Conservation (phyloP, 345 rosid genomes). For the Kandelia obovata region DNA sequence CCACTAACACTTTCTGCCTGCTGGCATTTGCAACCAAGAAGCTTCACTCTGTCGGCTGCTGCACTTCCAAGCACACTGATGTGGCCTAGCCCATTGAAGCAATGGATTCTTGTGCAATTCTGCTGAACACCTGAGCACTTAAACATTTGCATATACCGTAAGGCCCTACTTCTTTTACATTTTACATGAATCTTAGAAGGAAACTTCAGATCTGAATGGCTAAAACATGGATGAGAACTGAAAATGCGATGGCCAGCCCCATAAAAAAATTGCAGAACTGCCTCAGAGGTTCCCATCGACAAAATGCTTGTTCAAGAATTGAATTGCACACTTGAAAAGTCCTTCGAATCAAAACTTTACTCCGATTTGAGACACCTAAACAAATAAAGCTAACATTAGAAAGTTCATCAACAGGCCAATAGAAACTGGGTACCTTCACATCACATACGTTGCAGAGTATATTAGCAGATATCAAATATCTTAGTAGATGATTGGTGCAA, state of each 20-base stretch:
- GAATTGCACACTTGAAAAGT: neutral
- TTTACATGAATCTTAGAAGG: slow-evolving; percentile 22
- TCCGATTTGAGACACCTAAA: slow-evolving; percentile 1
- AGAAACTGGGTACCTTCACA: no score
- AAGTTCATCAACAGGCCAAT: no score
- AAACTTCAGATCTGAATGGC: slow-evolving; percentile 22
- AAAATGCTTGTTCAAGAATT: slow-evolving; percentile 8
- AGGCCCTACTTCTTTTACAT: slow-evolving; percentile 30
- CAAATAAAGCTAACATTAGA: neutral
- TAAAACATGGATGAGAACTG: slow-evolving; percentile 25
- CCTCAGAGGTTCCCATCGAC: slow-evolving; percentile 49
- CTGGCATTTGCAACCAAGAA: slow-evolving; percentile 50
- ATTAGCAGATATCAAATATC: no score
- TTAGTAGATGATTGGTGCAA: no score
- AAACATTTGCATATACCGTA: slow-evolving; percentile 12
- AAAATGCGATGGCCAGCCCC: slow-evolving; percentile 37
- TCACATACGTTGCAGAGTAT: no score
- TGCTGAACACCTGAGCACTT: slow-evolving; percentile 25
- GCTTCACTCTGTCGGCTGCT: slow-evolving; percentile 8
- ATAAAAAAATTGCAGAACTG: slow-evolving; percentile 43
- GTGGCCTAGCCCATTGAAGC: slow-evolving; percentile 9
- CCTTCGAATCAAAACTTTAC: neutral
- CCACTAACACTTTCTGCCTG: slow-evolving; percentile 39
- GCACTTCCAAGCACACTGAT: slow-evolving; percentile 13
- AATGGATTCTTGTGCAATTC: slow-evolving; percentile 14